Evolutionary conservation across 1,284 basidiomycete species (phyloP), one percentile per base, ranked within the genome.

Genomic region (Trichosporon sp.): DNA sequence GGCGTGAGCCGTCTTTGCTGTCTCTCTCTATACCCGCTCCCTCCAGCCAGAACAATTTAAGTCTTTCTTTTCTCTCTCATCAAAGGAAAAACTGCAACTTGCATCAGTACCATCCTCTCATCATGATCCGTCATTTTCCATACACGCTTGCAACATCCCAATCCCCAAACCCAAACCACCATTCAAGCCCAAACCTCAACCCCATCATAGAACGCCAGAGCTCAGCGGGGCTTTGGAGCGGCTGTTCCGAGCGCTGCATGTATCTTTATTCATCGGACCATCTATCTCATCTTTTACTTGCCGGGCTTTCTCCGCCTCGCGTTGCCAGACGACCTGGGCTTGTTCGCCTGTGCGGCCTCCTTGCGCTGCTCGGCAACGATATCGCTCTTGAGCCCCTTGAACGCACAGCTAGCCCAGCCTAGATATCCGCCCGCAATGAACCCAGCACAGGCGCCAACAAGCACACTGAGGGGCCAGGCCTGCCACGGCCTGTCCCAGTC

Each of bases 401-500:
- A 77, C 10, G 85, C 84, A 76, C 84, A 90, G 63, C 86, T 80
- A 21, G 85, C 82, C 69, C 91, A 85, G 2, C 89, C 89, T 5
- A 76, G 79, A 68, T 91, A 84, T 12, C 90, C 89, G 4, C 89
- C 89, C 4, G 88, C 46, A 71, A 91, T 87, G 78, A 91, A 90
- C 4, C 93, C 93, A 26, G 87, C 76, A 8, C 92, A 84, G 19
- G 90, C 88, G 37, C 89, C 89, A 76, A 89, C 67, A 4, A 75
- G 68, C n/a, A 91, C 88, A 0, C 91, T 90, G 73, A 94, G 85
- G n/a, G 92, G 92, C 89, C 91, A 94, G 11, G 90, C 88, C 91
- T 97, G 95, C 94, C 94, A 97, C 10, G 94, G 92, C 66, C 93
- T 87, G 80, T 95, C 94, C 95, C 95, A 98, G 83, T 98, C 95